Evolutionary conservation across 257 asterid genomes (phyloP), one percentile per base, ranked within the genome.

Genomic region (Striga asiatica): DNA sequence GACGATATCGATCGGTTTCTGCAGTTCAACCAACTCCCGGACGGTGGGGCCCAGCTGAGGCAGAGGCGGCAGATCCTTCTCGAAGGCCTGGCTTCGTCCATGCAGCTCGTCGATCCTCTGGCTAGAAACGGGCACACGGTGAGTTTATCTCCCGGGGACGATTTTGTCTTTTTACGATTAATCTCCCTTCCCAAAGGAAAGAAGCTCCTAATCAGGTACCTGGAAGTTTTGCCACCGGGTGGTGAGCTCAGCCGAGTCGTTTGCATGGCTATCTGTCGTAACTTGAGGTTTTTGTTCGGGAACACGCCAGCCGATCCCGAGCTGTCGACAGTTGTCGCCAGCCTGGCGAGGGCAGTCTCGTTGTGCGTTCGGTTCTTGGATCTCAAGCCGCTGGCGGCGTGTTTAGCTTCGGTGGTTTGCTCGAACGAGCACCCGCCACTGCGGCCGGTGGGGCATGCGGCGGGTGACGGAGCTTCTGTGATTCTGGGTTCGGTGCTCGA

Each of bases 1-100:
- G 97, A 91, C 68, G 98, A 91, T 69, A 88, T 87, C 10, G 97
- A 84, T 73, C 80, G 98, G 24, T 79, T 70, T 67, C 51, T 91
- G 58, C 89, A 82, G 56, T 88, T 82, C 64, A 82, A 77, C 62
- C 97, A 80, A 66, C 69, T 74, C 16, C 86, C 66, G 50, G 88
- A 85, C 66, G 84, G 81, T 63, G 95, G 82, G 61, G 73, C 58
- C 42, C 83, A 73, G 66, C 61, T 85, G 76, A 75, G 71, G 59
- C 74, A 71, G 62, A 82, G 84, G 74, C 72, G 82, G 21, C 93
- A 79, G 49, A 74, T 68, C 10, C 73, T 82, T 43, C 76, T 85
- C 4, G 93, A 85, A 71, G 93, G 76, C 54, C 57, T 85, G 53
- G 86, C 95, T 14, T 75, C 93, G 7, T 81, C 93, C 12, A 77